These are phyloP conservation scores for Pythium rishiriense DNA, from an alignment of 352 stramenopile genomes.

Conservation along the genomic window DNA sequence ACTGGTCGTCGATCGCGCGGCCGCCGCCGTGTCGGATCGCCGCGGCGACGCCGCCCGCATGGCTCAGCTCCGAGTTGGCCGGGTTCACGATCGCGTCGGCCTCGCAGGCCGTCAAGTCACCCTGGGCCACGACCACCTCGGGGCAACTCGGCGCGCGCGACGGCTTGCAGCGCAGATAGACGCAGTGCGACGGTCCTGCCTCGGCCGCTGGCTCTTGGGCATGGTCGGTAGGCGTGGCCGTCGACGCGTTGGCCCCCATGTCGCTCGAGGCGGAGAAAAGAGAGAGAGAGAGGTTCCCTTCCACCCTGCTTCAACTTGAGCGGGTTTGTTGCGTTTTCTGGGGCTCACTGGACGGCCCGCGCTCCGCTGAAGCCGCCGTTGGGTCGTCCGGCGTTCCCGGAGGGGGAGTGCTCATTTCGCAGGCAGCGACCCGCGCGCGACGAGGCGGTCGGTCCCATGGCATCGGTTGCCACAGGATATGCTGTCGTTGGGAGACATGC, in stretches of 20 bases:
- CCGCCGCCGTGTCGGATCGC: conserved; percentile 37
- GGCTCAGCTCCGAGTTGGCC: conserved; percentile 33
- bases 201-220: not conserved
- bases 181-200: not conserved
- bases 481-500: too few relatives aligned
- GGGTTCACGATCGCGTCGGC: conserved; percentile 54
- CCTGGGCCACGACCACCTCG: conserved; percentile 35
- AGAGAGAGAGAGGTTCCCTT: too few relatives aligned
- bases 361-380: too few relatives aligned
- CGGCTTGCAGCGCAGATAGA: conserved; percentile 9
- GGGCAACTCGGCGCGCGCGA: not conserved
- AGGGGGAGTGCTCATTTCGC: too few relatives aligned
- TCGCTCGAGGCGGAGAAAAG: too few relatives aligned
- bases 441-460: too few relatives aligned
- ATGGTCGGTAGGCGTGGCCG: not conserved
- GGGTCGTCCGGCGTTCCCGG: too few relatives aligned
- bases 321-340: too few relatives aligned
- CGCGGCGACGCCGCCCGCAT: conserved; percentile 40
- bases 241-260: not conserved
- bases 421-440: too few relatives aligned
- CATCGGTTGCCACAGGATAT: too few relatives aligned
- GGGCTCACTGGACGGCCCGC: too few relatives aligned
- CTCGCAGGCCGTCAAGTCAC: conserved; percentile 39
- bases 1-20: conserved; percentile 33
- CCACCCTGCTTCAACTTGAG: too few relatives aligned